phyloP scores from a whole-genome alignment of 1,284 basidiomycete species.

The Sporisorium graminicola region DNA sequence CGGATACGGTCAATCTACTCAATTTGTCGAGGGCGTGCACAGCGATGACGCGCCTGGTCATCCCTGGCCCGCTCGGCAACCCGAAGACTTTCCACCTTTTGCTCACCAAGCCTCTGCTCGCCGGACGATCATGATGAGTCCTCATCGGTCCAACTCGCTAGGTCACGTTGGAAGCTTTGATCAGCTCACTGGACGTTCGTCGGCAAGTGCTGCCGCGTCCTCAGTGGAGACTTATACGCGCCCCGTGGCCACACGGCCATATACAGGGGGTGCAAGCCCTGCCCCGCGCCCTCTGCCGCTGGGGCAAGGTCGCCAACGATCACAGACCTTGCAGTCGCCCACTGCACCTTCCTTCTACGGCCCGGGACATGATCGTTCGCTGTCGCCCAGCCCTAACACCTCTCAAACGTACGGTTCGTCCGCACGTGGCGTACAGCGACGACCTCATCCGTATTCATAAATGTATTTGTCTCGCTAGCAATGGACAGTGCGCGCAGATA shows the following conservation, averaged over 20 bases:
- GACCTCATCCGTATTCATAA: slow-evolving; percentile 32
- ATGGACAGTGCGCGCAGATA: background rate
- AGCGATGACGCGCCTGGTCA: background rate
- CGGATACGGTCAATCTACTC: background rate
- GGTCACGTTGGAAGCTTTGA: slow-evolving; percentile 15
- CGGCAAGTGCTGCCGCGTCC: background rate
- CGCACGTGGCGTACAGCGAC: background rate
- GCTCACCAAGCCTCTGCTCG: slow-evolving; percentile 10
- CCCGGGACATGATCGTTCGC: slow-evolving; percentile 2
- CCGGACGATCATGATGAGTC: background rate
- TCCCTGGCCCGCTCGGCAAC: slow-evolving; percentile 9
- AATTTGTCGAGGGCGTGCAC: background rate
- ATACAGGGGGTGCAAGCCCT: slow-evolving; percentile 7
- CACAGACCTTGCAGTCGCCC: slow-evolving; percentile 12
- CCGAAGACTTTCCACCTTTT: slow-evolving; percentile 7
- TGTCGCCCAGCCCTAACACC: background rate
- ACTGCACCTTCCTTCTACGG: background rate
- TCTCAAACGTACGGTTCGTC: background rate
- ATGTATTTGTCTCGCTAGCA: slow-evolving; percentile 1
- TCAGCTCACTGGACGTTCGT: background rate
- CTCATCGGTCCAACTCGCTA: slow-evolving; percentile 10
- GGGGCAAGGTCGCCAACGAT: slow-evolving; percentile 11
- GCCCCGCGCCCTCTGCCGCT: background rate
- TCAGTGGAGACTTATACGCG: background rate
- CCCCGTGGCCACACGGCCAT: background rate